Conservation (phyloP, 805 yeast genomes). For the Yarrowia bubula region DNA sequence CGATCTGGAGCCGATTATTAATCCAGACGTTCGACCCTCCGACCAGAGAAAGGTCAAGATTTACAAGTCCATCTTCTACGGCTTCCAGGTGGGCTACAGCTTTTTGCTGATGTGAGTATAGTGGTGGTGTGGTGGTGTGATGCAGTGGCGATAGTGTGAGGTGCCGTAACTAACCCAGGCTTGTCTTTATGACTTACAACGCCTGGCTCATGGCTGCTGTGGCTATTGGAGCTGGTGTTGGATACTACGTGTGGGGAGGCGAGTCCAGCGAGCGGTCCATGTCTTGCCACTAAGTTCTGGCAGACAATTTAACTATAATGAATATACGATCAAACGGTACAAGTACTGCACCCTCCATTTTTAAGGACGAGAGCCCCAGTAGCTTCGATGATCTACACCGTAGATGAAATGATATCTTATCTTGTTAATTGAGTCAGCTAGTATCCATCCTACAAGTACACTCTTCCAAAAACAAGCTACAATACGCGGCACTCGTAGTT, state of each 20-base stretch:
- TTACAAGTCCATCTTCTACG: constrained; percentile 46
- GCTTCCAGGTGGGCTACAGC: constrained; percentile 65
- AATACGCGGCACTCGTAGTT: no score
- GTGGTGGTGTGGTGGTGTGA: neutral
- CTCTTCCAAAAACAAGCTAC: no score
- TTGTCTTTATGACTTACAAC: constrained; percentile 82
- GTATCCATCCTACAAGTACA: no score
- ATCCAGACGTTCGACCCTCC: constrained; percentile 7
- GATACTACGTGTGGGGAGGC: constrained; percentile 60
- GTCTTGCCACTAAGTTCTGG: constrained; percentile 33
- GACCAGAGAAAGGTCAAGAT: constrained; percentile 21
- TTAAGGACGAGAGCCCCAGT: neutral
- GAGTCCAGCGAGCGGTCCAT: constrained; percentile 31
- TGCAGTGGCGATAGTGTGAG: neutral
- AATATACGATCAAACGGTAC: neutral
- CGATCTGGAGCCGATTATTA: constrained; percentile 17
- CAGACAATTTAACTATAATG: neutral
- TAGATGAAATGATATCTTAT: no score
- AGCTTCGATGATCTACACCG: no score
- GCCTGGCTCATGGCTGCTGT: constrained; percentile 79
- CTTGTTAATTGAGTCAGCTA: no score
- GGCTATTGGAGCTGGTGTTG: constrained; percentile 67
- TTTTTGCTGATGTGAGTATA: constrained; percentile 44
- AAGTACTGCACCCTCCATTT: neutral
- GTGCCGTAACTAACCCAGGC: constrained; percentile 52